Evolutionary conservation across 2,329 filamentous ascomycete genomes (phyloP).

Genomic region (Grosmannia penicillata): DNA sequence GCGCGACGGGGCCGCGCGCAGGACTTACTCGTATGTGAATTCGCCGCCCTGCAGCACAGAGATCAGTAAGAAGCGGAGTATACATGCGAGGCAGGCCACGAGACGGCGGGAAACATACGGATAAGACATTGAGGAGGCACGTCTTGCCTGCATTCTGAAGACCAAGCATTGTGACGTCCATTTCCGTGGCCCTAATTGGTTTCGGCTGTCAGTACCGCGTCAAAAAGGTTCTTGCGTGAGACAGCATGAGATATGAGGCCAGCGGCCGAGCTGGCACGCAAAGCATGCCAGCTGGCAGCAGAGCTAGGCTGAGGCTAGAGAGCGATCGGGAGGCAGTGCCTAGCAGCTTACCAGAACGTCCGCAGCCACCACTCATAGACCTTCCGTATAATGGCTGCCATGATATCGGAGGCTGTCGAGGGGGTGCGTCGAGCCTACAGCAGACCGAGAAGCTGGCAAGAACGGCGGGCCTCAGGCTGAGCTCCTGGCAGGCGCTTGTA

Average conservation of each 20-base stretch:
- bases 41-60: constrained; percentile 63
- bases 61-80: not conserved
- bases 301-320: no score
- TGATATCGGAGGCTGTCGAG: constrained; percentile 26
- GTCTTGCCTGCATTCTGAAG: constrained; percentile 98
- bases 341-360: constrained; percentile 66
- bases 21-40: constrained; percentile 89
- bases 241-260: no score
- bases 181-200: constrained; percentile 73
- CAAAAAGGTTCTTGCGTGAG: no score
- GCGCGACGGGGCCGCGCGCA: no score
- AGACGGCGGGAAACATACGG: constrained; percentile 49
- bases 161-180: constrained; percentile 99
- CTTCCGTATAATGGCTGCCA: constrained; percentile 84
- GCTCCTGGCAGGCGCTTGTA: no score
- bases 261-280: no score
- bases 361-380: constrained; percentile 98
- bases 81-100: not conserved
- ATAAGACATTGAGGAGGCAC: constrained; percentile 80
- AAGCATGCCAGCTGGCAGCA: no score
- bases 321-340: constrained; percentile 5
- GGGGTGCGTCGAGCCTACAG: not conserved
- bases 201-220: constrained; percentile 6
- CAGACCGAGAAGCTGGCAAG: not conserved
- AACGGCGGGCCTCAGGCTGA: not conserved